Conservation (phyloP, 108 stramenopile species). For the Mediolabrus comicus region DNA sequence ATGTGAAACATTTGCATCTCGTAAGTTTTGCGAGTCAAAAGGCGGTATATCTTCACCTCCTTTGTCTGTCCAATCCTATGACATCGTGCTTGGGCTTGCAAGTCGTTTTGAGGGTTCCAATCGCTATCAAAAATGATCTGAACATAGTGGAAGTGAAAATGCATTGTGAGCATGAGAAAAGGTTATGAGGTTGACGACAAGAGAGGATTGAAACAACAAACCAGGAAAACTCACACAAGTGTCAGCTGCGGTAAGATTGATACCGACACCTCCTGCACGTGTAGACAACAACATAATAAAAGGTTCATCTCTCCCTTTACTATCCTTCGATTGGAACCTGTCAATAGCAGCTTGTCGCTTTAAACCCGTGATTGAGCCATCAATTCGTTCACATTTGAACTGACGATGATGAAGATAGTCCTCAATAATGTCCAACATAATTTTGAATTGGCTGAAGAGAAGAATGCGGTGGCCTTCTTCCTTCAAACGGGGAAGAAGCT, state of each 20-base stretch:
- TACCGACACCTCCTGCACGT: constrained; percentile 93
- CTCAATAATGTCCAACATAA: constrained; percentile 97
- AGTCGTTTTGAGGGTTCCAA: constrained; percentile 98
- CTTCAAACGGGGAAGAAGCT: constrained; percentile 91
- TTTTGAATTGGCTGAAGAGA: constrained; percentile 96
- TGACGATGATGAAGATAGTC: constrained; percentile 81
- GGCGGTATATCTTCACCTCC: constrained; percentile 80
- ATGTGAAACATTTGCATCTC: constrained; percentile 98
- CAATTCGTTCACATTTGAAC: constrained; percentile 89
- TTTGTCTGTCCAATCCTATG: constrained; percentile 99
- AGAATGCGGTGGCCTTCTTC: constrained; percentile 92
- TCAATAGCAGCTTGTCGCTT: constrained; percentile 93
- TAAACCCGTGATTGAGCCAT: constrained; percentile 93
- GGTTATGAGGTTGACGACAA: not conserved
- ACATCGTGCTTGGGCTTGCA: constrained; percentile 95
- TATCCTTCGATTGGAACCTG: constrained; percentile 82
- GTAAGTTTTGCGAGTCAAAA: constrained; percentile 95
- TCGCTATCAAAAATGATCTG: constrained; percentile 95
- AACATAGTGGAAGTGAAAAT: constrained; percentile 11
- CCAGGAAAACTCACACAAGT: constrained; percentile 52
- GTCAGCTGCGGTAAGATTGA: constrained; percentile 97
- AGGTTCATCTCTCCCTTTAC: constrained; percentile 58
- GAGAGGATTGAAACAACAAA: not conserved
- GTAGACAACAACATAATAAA: constrained; percentile 98
- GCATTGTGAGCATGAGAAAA: not conserved